Percentiles rank a stretch among this genome's conserved stretches.
These are phyloP conservation scores for Fusarium kyushuense DNA, from an alignment of 2,329 filamentous ascomycete genomes.

Conservation along the genomic window DNA sequence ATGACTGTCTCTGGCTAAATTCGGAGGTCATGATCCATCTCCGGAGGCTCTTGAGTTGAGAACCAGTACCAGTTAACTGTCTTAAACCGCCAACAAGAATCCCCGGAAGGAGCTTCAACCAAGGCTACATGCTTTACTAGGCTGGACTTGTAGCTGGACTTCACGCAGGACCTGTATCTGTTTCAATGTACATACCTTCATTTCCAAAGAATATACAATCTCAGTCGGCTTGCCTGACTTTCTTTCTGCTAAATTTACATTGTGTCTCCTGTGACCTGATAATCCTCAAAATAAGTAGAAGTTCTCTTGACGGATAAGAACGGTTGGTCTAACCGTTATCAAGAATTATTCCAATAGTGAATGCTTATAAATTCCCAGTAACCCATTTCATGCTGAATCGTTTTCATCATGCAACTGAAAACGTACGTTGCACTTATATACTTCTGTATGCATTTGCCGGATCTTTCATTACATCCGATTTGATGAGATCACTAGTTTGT, in stretches of 20 bases:
- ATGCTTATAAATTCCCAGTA: no score
- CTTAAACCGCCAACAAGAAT: no score
- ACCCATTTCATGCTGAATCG: no score
- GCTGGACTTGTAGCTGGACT: constrained; percentile 19
- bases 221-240: not conserved
- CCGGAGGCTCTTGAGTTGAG: not conserved
- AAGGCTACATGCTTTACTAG: not conserved
- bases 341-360: no score
- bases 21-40: not conserved
- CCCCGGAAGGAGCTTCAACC: not conserved
- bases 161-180: constrained; percentile 9
- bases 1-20: constrained; percentile 56
- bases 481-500: not conserved
- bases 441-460: constrained; percentile 5
- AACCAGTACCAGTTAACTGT: not conserved
- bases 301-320: not conserved
- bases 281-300: not conserved
- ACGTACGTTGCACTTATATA: not conserved
- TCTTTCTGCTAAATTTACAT: not conserved
- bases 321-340: no score
- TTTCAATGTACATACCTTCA: constrained; percentile 25
- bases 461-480: not conserved
- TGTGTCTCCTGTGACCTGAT: not conserved
- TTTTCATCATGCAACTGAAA: no score
- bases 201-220: constrained; percentile 10